These are phyloP conservation scores for Anastatica hierochuntica DNA, from an alignment of 345 rosid genomes.

Conservation along the genomic window DNA sequence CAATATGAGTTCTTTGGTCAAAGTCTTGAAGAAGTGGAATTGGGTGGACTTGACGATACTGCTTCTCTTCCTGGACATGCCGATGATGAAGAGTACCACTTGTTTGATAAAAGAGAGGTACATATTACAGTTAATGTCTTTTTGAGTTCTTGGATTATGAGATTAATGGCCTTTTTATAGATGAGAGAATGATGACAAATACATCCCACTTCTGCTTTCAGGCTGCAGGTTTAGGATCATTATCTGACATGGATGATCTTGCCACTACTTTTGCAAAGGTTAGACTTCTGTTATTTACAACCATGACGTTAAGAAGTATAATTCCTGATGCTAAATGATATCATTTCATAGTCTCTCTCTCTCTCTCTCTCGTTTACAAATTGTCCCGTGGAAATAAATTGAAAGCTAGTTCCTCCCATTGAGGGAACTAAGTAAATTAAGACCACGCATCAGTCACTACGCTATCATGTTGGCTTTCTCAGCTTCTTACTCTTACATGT, in stretches of 20 bases:
- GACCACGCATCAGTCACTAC: no score
- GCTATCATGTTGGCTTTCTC: no score
- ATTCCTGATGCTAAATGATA: no score
- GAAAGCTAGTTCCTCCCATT: no score
- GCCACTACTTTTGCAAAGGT: slow-evolving; percentile 95
- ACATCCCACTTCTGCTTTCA: slow-evolving; percentile 20
- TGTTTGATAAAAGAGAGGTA: slow-evolving; percentile 55
- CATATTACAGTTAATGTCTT: no score
- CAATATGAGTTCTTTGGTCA: slow-evolving; percentile 73
- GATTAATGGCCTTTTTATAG: neutral
- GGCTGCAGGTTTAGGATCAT: slow-evolving; percentile 55
- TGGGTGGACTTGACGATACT: slow-evolving; percentile 61
- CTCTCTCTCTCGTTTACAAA: no score
- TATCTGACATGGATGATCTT: slow-evolving; percentile 88
- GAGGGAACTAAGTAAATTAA: no score
- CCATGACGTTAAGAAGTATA: neutral
- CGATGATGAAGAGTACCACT: slow-evolving; percentile 80
- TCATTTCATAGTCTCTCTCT: no score
- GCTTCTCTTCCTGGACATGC: slow-evolving; percentile 42
- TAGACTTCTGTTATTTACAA: slow-evolving; percentile 2
- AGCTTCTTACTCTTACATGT: neutral
- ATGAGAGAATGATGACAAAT: neutral
- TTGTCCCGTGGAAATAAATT: no score
- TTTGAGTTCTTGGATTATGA: neutral
- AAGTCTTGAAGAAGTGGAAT: slow-evolving; percentile 46